Evolutionary conservation across 202 grass and related monocot genomes (phyloP), one percentile per base, ranked within the genome.

Genomic region (Eragrostis tef): DNA sequence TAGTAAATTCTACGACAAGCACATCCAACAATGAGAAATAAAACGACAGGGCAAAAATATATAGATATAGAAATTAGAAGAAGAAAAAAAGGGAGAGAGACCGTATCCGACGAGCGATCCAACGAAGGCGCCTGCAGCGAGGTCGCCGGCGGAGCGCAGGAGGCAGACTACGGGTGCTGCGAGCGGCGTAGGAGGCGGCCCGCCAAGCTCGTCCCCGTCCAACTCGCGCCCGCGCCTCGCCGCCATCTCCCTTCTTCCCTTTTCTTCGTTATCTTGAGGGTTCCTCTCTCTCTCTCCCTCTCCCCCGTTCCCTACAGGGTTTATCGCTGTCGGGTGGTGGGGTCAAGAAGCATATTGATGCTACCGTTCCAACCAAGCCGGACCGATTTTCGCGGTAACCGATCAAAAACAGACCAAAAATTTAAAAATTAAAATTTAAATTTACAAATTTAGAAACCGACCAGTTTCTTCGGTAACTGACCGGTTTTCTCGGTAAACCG

Each of bases 91-190:
- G n/a, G 31, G 65, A n/a, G 43, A 42, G 65, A n/a, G 43, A 97
- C 94, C 91, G 59, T 92, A 97, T 74, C 94, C 94, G 60, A 94
- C 90, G 79, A 97, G 83, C 83, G 89, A 90, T 20, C 94, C 94
- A 17, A 94, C 84, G 50, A 92, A 83, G 54, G 91, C 94, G 19
- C 94, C 94, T 12, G 89, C 91, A 2, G 83, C 76, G 24, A 93
- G 68, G 70, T 97, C 94, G 22, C 89, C 89, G n/a, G 94, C 78
- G 78, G 90, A 97, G 80, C 87, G 90, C 16, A 88, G 68, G 21
- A 97, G 77, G 75, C 91, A 97, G 16, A 92, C 78, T 17, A 94
- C 81, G 16, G 91, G 83, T 26, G 72, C 87, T 8, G 73, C 45
- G 44, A 83, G 57, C 51, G 70, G 75, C 43, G 65, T 21, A 19